Evolutionary conservation across 208 protist genomes (phyloP).

Genomic region (Acanthamoeba culbertsoni): DNA sequence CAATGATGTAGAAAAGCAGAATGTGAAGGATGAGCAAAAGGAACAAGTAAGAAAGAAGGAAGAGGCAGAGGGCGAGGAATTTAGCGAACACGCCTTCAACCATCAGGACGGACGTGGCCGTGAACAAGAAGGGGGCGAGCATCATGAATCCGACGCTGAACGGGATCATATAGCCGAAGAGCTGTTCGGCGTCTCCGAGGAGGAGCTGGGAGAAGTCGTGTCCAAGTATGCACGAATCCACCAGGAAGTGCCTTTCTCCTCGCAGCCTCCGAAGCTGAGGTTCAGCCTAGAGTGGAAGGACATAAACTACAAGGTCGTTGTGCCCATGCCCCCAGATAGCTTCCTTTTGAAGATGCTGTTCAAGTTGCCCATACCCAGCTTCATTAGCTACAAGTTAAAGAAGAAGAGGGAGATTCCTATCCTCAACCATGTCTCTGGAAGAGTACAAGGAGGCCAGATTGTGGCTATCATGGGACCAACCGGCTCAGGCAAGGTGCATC

Average conservation of each 20-base stretch:
- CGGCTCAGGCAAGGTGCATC: conserved; percentile 27
- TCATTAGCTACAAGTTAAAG: neutral
- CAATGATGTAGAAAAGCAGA: neutral
- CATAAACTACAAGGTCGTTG: conserved; percentile 47
- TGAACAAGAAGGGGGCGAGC: too few species aligned
- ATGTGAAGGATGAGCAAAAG: neutral
- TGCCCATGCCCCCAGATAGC: conserved; percentile 39
- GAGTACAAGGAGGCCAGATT: conserved; percentile 10
- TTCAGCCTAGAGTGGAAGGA: conserved; percentile 50
- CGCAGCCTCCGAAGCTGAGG: neutral
- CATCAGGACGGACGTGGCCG: neutral
- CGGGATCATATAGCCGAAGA: too few species aligned
- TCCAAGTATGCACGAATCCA: conserved; percentile 48
- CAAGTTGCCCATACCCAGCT: conserved; percentile 41
- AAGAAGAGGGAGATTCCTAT: conserved; percentile 41
- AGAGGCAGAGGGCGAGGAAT: neutral
- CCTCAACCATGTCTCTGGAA: conserved; percentile 50
- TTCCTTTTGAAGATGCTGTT: neutral
- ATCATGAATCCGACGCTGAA: too few species aligned
- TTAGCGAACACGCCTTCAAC: neutral
- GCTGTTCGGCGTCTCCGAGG: neutral
- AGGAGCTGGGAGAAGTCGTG: neutral
- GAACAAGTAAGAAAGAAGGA: neutral
- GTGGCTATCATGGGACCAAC: conserved; percentile 72
- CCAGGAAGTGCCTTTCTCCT: conserved; percentile 23